Evolutionary conservation across 495 filamentous ascomycete genomes (phyloP), one percentile per base, ranked within the genome.

Genomic region (Tetracladium setigerum): DNA sequence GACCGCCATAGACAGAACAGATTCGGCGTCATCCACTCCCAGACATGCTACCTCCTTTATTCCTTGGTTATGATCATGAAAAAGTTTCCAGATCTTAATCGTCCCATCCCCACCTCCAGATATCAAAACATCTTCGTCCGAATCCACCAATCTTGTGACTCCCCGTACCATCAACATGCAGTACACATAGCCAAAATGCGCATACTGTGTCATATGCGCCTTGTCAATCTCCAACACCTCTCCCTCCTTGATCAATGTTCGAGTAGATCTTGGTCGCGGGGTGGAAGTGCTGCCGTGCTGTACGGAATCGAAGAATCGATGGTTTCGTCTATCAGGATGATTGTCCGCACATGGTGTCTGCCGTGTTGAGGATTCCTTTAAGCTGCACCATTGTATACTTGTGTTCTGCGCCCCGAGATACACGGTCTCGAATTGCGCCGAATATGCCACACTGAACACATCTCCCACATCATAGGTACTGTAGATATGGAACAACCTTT

Each of bases 331-430:
- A 4, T 84, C 84, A 2, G 89, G 87, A 55, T 95, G 88, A 11
- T 76, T 76, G 4, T 76, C 71, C 4, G 81, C 81, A 31, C 78
- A 73, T 36, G 82, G 79, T 2, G 69, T 63, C n/a, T 78, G 74
- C 19, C 73, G 70, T 16, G 71, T 63, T 32, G 46, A 52, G 4
- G 68, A 59, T 18, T 74, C 69, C 43, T 73, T 72, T 17, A 79
- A 56, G 51, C 62, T 63, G 41, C 69, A 63, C 71, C 73, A 81
- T 58, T 95, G 90, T 35, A 98, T 94, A 34, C 83, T 86, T 27
- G 90, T 95, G 54, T 96, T 96, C 60, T 97, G 94, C 9, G 88
- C 87, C 33, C 92, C 92, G 36, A 95, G 77, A 67, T 95, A 98
- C 11, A 92, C 77, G 0, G 85, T 95, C 57, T 91, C 72, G 52